Base-by-base conservation (phyloP, 257 asterid species). In the Ballota nigra region DNA sequence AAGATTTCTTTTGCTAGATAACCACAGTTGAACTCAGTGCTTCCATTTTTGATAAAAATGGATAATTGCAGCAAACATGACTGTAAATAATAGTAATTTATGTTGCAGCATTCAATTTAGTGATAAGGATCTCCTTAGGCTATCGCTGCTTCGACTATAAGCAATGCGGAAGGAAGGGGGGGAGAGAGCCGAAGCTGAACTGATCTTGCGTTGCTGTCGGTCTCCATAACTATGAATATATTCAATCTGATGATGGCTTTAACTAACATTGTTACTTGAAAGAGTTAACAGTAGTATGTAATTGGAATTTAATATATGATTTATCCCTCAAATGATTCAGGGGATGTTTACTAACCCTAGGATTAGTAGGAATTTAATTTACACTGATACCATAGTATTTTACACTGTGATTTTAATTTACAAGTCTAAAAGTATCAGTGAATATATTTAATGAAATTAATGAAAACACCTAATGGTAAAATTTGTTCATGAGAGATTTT, bases 21-120 rank as follows among this genome's bases (percentile, higher is more conserved):
- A 8, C 13, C 26, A 10, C 28, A 19, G 26, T 16, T 5, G 56
- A 47, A 47, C 55, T 47, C 20, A n/a, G 12, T 5, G 57, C 23
- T 7, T 49, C 57, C 57, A 49, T 6, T 19, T 41, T 13, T 13
- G 20, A 9, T 57, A 26, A 43, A 19, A 19, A 52, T 52, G 28
- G 28, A 52, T 28, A 20, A 19, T 52, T 52, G 15, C 58, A 51
- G 26, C 26, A 51, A 51, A 51, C 58, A 19, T 51, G 59, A 19
- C 2, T 52, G 59, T 52, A 52, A 2, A 8, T 66, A 15, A 49
- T 40, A 11, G 36, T 49, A 36, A 23, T 69, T 40, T 47, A 24
- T 40, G 8, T 49, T 55, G 71, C 59, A 26, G 68, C 71, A 56
- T 56, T 22, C 62, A 11, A 18, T 60, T 65, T 45, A 38, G 43